These are phyloP conservation scores for Salix koriyanagi DNA, from an alignment of 345 rosid genomes.

Conservation along the genomic window DNA sequence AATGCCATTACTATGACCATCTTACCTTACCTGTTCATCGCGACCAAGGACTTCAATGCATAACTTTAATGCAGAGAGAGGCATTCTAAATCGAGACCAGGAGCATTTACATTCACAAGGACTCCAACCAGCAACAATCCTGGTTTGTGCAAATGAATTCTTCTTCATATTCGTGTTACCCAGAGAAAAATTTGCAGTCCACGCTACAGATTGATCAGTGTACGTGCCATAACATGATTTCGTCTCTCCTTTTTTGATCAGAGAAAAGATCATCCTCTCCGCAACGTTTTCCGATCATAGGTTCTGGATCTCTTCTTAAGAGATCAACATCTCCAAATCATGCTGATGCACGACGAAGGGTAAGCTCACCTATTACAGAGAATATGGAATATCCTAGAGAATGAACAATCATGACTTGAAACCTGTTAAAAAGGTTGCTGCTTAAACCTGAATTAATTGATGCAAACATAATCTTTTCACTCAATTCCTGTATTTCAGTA, in stretches of 20 bases:
- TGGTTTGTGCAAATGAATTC: slow-evolving; percentile 25
- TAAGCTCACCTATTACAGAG: slow-evolving; percentile 12
- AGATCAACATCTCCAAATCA: slow-evolving; percentile 51
- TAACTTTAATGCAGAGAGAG: slow-evolving; percentile 31
- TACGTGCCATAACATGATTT: background rate
- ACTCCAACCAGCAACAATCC: slow-evolving; percentile 26
- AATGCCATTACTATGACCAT: background rate
- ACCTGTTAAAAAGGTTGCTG: background rate
- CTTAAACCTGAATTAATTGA: background rate
- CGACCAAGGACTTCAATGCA: background rate
- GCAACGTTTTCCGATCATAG: slow-evolving; percentile 37
- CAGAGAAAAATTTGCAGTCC: background rate
- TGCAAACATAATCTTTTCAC: background rate
- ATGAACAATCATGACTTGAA: background rate
- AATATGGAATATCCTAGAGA: background rate
- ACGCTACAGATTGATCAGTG: background rate
- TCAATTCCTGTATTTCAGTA: slow-evolving; percentile 15
- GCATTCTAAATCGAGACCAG: slow-evolving; percentile 21
- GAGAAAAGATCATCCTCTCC: slow-evolving; percentile 56
- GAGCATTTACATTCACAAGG: slow-evolving; percentile 34
- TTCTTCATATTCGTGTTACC: background rate
- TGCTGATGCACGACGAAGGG: slow-evolving; percentile 28
- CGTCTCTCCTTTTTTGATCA: slow-evolving; percentile 16
- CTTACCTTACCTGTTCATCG: background rate
- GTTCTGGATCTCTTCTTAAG: slow-evolving; percentile 43